Evolutionary conservation across 345 rosid species (phyloP), one percentile per base, ranked within the genome.

Genomic region (Hibiscus tridactylites): DNA sequence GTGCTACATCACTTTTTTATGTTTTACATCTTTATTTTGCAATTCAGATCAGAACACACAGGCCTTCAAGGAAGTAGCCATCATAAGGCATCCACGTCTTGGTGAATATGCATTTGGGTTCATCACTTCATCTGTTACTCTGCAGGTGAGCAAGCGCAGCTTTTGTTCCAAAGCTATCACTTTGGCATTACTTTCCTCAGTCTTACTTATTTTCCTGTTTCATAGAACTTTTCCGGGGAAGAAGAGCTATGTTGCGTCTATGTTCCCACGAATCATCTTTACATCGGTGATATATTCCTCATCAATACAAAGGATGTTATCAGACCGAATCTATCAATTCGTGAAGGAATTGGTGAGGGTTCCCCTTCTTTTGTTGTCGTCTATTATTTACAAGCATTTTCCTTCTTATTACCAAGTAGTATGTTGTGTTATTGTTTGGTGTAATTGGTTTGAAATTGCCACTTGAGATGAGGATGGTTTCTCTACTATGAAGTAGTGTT

Each of bases 51-150:
- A 95, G 80, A 92, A 95, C 60, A 88, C 88, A 0, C 97, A 89
- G 73, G 99, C 99, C 31, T 95, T 95, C 79, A 95, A 95, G 80
- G 99, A 95, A 82, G 96, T 95, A n/a, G 98, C 99, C 67, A 95
- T 95, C 64, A 95, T 92, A 77, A 83, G 94, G 79, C 99, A 95
- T 87, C 99, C 99, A 24, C 96, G 98, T 57, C 83, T 90, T 33
- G 99, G 99, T 75, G 99, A 95, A 88, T 92, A 95, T 70, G 98
- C 99, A 12, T 90, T 95, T 74, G 99, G 99, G 62, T 95, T 95
- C 83, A 92, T 95, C 71, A 92, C 99, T 60, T 92, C 99, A 3
- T 84, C 91, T 15, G 89, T 95, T 42, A 74, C 80, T 71, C 89
- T 95, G 16, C 98, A 90, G 97, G 99, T 90, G 12, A 33, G 75